Conservation (phyloP, 2,329 filamentous ascomycete species). For the Trichoderma citrinoviride region DNA sequence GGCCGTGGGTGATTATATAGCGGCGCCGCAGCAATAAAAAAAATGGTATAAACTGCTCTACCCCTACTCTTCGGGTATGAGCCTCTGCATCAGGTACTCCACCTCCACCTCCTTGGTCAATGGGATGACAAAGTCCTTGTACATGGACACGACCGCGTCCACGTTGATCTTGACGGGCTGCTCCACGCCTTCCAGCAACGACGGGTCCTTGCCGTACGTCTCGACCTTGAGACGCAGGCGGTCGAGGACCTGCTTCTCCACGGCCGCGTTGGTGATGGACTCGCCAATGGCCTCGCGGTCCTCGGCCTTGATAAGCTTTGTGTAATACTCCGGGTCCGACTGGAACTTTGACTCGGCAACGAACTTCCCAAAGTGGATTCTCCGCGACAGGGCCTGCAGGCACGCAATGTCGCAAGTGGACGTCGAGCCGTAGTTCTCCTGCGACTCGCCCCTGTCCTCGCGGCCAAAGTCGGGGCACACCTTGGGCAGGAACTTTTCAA, state of each 20-base stretch:
- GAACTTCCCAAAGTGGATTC: conserved; percentile 98
- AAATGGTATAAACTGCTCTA: not conserved
- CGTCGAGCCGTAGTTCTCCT: conserved; percentile 93
- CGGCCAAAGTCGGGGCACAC: conserved; percentile 77
- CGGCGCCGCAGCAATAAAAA: conserved; percentile 49
- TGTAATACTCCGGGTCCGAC: conserved; percentile 77
- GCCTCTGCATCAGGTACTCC: conserved; percentile 93
- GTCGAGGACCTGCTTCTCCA: conserved; percentile 90
- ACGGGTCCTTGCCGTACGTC: conserved; percentile 91
- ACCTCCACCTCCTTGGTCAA: conserved; percentile 98
- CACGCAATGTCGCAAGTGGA: conserved; percentile 89
- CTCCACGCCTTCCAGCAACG: conserved; percentile 52
- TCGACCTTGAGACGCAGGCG: conserved; percentile 82
- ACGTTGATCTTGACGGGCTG: conserved; percentile 81
- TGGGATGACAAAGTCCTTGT: conserved; percentile 89
- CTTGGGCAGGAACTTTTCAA: conserved; percentile 75
- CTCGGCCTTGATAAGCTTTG: conserved; percentile 72
- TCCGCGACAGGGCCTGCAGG: conserved; percentile 81
- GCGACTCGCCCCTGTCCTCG: conserved; percentile 75
- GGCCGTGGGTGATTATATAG: conserved; percentile 72
- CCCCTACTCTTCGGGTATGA: conserved; percentile 45
- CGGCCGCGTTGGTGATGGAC: conserved; percentile 84
- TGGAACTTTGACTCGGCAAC: conserved; percentile 95
- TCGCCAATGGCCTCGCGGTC: conserved; percentile 80
- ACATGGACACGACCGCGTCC: conserved; percentile 87